Evolutionary conservation across 177 flowering plant genomes (phyloP).

Genomic region (Vitis hybrid): DNA sequence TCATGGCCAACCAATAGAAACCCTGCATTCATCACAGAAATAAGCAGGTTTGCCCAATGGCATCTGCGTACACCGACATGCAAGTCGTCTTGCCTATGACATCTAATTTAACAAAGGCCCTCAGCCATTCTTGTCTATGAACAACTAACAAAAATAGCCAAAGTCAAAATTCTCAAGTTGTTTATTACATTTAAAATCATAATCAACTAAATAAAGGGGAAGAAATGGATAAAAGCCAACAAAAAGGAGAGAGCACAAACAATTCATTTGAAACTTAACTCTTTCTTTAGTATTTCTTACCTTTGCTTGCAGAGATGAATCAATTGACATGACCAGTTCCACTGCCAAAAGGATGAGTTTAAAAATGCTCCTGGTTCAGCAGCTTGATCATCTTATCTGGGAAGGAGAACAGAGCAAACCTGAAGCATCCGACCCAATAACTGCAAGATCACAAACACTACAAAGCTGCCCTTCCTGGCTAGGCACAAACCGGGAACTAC

Average conservation of each 20-base stretch:
- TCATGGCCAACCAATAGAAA: no score
- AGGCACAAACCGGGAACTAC: slow-evolving; percentile 70
- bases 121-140: slow-evolving; percentile 26
- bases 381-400: slow-evolving; percentile 56
- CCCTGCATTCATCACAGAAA: no score
- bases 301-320: slow-evolving; percentile 19
- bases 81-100: no score
- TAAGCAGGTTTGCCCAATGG: no score
- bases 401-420: slow-evolving; percentile 82
- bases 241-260: slow-evolving; percentile 13
- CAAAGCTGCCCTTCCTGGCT: slow-evolving; percentile 65
- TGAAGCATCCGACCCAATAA: slow-evolving; percentile 76
- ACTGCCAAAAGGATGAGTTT: slow-evolving; percentile 7
- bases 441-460: slow-evolving; percentile 73
- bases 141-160: slow-evolving; percentile 26
- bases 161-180: slow-evolving; percentile 33
- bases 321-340: slow-evolving; percentile 3
- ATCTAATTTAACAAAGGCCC: slow-evolving; percentile 13
- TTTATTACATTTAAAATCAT: slow-evolving; percentile 31
- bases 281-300: slow-evolving; percentile 26
- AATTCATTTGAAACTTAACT: slow-evolving; percentile 16
- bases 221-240: slow-evolving; percentile 1
- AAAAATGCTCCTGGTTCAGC: not conserved
- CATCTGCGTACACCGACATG: no score
- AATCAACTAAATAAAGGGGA: slow-evolving; percentile 11